Evolutionary conservation across 176 grass and related monocot species (phyloP).

Genomic region (Zoysia japonica): DNA sequence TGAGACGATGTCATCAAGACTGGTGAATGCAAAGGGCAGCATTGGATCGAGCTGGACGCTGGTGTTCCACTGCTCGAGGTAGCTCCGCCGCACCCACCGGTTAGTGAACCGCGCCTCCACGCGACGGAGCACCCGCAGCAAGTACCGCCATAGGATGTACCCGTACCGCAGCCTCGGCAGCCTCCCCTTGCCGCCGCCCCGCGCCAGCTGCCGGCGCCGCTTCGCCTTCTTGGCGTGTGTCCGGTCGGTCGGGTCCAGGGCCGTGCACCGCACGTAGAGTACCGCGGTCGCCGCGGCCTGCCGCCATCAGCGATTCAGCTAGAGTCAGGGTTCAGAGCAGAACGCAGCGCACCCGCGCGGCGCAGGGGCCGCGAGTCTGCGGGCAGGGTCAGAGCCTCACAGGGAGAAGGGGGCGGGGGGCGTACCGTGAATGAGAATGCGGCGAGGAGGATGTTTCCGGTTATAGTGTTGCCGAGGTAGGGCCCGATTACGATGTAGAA

Average conservation of each 20-base stretch:
- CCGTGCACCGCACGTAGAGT: slow-evolving; percentile 79
- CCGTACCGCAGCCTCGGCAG: slow-evolving; percentile 79
- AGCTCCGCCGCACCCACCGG: slow-evolving; percentile 78
- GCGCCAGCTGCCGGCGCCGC: slow-evolving; percentile 39
- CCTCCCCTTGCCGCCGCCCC: slow-evolving; percentile 15
- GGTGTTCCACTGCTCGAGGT: slow-evolving; percentile 76
- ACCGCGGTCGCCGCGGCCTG: slow-evolving; percentile 54
- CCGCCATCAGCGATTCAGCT: not conserved
- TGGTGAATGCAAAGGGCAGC: slow-evolving; percentile 80
- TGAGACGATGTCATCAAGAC: slow-evolving; percentile 65
- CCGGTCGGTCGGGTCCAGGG: slow-evolving; percentile 75
- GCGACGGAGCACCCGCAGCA: slow-evolving; percentile 51
- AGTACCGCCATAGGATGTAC: slow-evolving; percentile 69
- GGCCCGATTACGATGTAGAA: slow-evolving; percentile 86
- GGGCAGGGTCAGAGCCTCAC: too few relatives aligned
- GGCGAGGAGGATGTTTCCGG: slow-evolving; percentile 57
- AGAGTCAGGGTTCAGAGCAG: not conserved
- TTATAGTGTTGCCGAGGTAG: slow-evolving; percentile 57
- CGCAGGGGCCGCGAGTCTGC: not conserved
- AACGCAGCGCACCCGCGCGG: too few relatives aligned
- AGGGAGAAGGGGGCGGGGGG: not conserved
- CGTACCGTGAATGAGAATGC: slow-evolving; percentile 75
- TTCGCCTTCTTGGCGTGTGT: slow-evolving; percentile 60
- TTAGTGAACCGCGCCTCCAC: slow-evolving; percentile 61
- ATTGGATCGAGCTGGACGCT: slow-evolving; percentile 81